A percentile compares a stretch with the other conserved stretches of the same genome.
Evolutionary conservation across 2,329 filamentous ascomycete genomes (phyloP).

Genomic region (Pseudocercospora cruenta): DNA sequence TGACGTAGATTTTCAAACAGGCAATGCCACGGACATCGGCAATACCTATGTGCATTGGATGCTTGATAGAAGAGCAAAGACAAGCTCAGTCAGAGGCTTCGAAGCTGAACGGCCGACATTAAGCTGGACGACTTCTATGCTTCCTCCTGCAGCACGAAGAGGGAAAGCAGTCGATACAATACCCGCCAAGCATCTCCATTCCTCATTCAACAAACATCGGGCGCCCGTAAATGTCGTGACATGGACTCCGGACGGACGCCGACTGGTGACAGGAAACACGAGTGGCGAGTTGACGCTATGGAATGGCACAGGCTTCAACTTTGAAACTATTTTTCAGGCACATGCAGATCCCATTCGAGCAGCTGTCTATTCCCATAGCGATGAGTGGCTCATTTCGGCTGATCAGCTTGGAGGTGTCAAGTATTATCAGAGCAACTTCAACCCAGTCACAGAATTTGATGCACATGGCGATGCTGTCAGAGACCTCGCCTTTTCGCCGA

Average conservation of each 20-base stretch:
- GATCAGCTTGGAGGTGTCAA: constrained; percentile 96
- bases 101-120: constrained; percentile 83
- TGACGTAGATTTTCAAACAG: constrained; percentile 15
- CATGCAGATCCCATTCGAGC: constrained; percentile 87
- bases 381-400: constrained; percentile 95
- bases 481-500: constrained; percentile 90
- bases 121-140: constrained; percentile 91
- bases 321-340: constrained; percentile 98
- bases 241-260: constrained; percentile 94
- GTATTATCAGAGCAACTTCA: constrained; percentile 99
- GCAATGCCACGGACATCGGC: constrained; percentile 42
- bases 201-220: constrained; percentile 97
- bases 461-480: constrained; percentile 88
- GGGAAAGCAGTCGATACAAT: constrained; percentile 81
- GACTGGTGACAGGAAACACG: constrained; percentile 88
- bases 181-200: constrained; percentile 92
- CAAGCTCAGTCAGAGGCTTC: constrained; percentile 70
- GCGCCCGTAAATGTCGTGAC: constrained; percentile 95
- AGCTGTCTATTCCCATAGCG: constrained; percentile 86
- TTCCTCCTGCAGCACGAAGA: constrained; percentile 77
- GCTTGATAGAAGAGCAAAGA: constrained; percentile 76
- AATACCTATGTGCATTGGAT: constrained; percentile 70
- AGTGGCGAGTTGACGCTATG: constrained; percentile 98
- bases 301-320: constrained; percentile 99
- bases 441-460: constrained; percentile 93